A percentile compares a stretch with the other conserved stretches of the same genome.
Evolutionary conservation across 2,329 filamentous ascomycete genomes (phyloP).

Genomic region (Colletotrichum ledebouriae): DNA sequence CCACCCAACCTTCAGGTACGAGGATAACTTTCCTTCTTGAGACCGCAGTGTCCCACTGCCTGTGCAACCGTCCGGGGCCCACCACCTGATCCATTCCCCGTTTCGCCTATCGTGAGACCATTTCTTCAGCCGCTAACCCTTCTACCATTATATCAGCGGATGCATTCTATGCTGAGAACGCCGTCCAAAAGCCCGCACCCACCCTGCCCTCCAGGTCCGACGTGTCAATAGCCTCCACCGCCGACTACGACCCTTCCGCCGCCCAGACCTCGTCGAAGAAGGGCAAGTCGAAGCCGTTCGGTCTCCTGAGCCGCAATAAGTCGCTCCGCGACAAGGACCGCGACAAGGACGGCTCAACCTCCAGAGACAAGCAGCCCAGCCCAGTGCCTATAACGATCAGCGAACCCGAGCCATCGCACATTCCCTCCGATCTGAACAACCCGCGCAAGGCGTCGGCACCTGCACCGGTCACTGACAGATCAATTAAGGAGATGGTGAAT

Average conservation of each 20-base stretch:
- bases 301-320: conserved; percentile 63
- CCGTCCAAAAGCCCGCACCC: conserved; percentile 55
- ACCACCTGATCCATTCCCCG: conserved; percentile 40
- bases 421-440: conserved; percentile 50
- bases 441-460: conserved; percentile 74
- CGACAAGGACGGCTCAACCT: conserved; percentile 56
- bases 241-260: conserved; percentile 58
- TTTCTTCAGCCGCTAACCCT: conserved; percentile 36
- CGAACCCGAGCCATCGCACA: conserved; percentile 55
- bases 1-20: conserved; percentile 44
- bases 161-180: conserved; percentile 50
- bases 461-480: conserved; percentile 73
- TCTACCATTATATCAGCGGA: conserved; percentile 46
- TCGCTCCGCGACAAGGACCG: conserved; percentile 64
- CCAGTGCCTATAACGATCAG: conserved; percentile 49
- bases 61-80: conserved; percentile 40
- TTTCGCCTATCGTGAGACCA: conserved; percentile 44
- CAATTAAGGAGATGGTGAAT: conserved; percentile 76
- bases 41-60: conserved; percentile 40
- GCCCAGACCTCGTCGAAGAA: conserved; percentile 56
- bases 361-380: conserved; percentile 50
- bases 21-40: conserved; percentile 42
- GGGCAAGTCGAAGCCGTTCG: conserved; percentile 68
- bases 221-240: conserved; percentile 63
- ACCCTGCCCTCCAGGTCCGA: conserved; percentile 64